These are phyloP conservation scores for Trichodelitschia bisporula DNA, from an alignment of 495 filamentous ascomycete genomes.

Conservation along the genomic window DNA sequence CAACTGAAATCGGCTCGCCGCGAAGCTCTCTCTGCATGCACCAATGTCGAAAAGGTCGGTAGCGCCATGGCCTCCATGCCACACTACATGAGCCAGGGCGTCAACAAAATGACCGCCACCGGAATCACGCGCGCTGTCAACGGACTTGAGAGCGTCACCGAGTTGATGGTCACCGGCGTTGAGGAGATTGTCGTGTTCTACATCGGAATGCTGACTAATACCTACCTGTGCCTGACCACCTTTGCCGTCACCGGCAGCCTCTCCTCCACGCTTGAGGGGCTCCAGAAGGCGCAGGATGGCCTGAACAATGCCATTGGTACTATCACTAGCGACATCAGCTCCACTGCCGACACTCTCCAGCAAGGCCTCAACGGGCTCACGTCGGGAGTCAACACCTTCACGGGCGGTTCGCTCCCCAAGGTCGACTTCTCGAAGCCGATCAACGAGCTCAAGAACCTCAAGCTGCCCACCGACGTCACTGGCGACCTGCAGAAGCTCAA, in stretches of 20 bases:
- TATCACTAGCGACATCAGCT: constrained; percentile 36
- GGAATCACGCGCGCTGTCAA: constrained; percentile 55
- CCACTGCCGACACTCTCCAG: constrained; percentile 29
- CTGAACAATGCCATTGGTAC: constrained; percentile 47
- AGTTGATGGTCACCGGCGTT: constrained; percentile 54
- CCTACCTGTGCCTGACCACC: constrained; percentile 67
- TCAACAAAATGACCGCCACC: constrained; percentile 61
- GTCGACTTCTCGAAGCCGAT: constrained; percentile 36
- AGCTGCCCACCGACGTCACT: constrained; percentile 40
- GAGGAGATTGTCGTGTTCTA: constrained; percentile 75
- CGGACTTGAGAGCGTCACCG: constrained; percentile 49
- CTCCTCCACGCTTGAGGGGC: constrained; percentile 36
- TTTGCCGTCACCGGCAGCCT: constrained; percentile 57
- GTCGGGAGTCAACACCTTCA: constrained; percentile 20
- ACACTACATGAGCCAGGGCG: constrained; percentile 66
- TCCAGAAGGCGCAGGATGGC: constrained; percentile 42
- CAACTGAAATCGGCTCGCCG: constrained; percentile 49
- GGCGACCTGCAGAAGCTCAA: constrained; percentile 42
- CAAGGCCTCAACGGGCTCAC: constrained; percentile 34
- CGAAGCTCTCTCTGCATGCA: constrained; percentile 72
- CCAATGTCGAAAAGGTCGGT: constrained; percentile 76
- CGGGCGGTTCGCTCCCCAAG: constrained; percentile 20
- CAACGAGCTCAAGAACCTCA: constrained; percentile 36
- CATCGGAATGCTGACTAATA: constrained; percentile 69
- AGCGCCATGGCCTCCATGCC: constrained; percentile 96